phyloP scores from a whole-genome alignment of 225 moss, liverwort and hornwort species.

The Bryum argenteum region DNA sequence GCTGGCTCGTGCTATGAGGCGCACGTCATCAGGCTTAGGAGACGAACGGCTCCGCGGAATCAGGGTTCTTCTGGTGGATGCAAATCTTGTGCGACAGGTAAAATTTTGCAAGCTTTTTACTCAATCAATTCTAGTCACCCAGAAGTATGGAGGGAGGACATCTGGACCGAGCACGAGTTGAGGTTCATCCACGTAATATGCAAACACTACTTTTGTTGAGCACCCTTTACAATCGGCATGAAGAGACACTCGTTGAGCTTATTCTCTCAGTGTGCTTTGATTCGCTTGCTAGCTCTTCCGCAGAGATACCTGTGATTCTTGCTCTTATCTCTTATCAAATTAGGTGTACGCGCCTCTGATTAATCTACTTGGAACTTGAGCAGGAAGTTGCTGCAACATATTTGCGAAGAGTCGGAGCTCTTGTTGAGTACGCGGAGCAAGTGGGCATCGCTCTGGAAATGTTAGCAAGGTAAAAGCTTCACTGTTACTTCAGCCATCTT shows the following conservation, averaged over 20 bases:
- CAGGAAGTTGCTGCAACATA: constrained; percentile 93
- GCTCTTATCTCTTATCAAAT: neutral
- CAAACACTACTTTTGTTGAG: too few relatives aligned
- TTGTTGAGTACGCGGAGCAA: constrained; percentile 56
- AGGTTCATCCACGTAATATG: too few relatives aligned
- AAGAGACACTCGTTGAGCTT: too few relatives aligned
- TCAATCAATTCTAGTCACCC: too few relatives aligned
- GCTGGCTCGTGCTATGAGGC: constrained; percentile 34
- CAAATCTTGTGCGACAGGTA: constrained; percentile 76
- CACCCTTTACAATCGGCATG: too few relatives aligned
- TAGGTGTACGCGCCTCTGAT: neutral
- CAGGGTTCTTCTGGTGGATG: constrained; percentile 53
- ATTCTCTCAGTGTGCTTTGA: too few relatives aligned
- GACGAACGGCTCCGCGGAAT: constrained; percentile 51
- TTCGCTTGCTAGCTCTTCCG: neutral
- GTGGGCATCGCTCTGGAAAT: constrained; percentile 48
- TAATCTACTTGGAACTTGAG: constrained; percentile 14
- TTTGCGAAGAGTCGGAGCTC: constrained; percentile 77
- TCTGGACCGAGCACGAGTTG: too few relatives aligned
- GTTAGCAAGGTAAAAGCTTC: constrained; percentile 48
- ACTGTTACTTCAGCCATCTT: neutral
- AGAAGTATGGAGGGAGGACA: too few relatives aligned
- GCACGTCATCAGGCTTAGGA: constrained; percentile 36
- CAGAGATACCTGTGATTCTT: neutral
- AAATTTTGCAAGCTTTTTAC: constrained; percentile 1